Evolutionary conservation across 139 green algal genomes (phyloP).

Genomic region (Tetradesmus lagerheimii): DNA sequence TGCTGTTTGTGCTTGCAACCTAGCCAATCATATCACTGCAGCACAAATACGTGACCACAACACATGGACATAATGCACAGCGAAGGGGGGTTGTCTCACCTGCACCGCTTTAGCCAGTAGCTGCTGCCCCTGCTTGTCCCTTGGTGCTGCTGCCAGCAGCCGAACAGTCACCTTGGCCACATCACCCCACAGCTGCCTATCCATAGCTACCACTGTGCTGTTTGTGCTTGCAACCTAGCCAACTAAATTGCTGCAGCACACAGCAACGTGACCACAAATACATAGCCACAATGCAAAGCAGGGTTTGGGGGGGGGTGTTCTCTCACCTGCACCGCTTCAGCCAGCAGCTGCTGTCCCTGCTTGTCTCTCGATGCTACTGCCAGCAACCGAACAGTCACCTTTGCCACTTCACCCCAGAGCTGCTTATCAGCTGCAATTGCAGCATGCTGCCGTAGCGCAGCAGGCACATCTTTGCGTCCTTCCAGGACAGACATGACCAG

Average conservation of each 20-base stretch:
- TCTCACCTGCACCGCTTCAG: conserved; percentile 55
- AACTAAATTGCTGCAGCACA: neutral
- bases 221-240: too few species aligned
- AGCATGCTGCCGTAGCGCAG: neutral
- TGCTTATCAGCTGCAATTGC: conserved; percentile 52
- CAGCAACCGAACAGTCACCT: conserved; percentile 66
- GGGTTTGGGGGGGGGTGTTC: too few species aligned
- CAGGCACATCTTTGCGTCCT: neutral
- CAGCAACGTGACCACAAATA: too few species aligned
- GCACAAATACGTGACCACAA: too few species aligned
- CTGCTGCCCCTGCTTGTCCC: conserved; percentile 51
- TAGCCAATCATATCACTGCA: neutral
- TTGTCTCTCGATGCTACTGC: conserved; percentile 46
- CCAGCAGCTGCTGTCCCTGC: conserved; percentile 58
- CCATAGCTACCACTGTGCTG: too few species aligned
- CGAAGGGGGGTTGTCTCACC: too few species aligned
- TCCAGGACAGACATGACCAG: conserved; percentile 1
- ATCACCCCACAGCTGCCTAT: conserved; percentile 56
- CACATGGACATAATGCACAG: too few species aligned
- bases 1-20: too few species aligned
- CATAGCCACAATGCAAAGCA: too few species aligned
- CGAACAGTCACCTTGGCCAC: conserved; percentile 63
- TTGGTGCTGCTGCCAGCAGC: conserved; percentile 55
- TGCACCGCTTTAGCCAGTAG: conserved; percentile 62
- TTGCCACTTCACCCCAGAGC: conserved; percentile 56